These are phyloP conservation scores for Saturnispora halmiae DNA, from an alignment of 805 yeast species.

Conservation along the genomic window DNA sequence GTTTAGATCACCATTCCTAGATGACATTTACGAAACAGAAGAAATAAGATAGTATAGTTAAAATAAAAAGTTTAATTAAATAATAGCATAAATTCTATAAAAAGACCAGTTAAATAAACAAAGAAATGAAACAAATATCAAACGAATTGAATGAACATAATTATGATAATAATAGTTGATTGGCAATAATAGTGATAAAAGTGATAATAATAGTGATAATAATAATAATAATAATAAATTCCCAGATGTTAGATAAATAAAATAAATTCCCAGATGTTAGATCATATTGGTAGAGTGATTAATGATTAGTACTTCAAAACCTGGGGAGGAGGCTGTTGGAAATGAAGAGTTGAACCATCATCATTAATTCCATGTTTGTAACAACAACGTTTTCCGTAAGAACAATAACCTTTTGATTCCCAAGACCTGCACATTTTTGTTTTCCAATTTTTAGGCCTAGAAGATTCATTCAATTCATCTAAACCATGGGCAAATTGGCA, in stretches of 20 bases:
- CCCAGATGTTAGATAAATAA: neutral
- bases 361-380: slow-evolving; percentile 63
- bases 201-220: too few species aligned
- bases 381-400: slow-evolving; percentile 87
- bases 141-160: neutral
- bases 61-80: slow-evolving; percentile 1
- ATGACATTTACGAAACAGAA: neutral
- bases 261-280: neutral
- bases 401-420: slow-evolving; percentile 71
- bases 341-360: slow-evolving; percentile 11
- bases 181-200: neutral
- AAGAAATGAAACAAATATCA: neutral
- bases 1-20: neutral
- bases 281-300: neutral
- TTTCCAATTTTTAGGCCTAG: slow-evolving; percentile 76
- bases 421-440: slow-evolving; percentile 89
- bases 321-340: slow-evolving; percentile 6
- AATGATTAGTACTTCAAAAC: slow-evolving; percentile 1
- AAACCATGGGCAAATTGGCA: slow-evolving; percentile 94
- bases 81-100: neutral
- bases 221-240: too few species aligned
- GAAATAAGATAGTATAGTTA: neutral
- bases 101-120: neutral
- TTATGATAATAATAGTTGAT: neutral
- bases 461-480: slow-evolving; percentile 61